Conservation (phyloP, 78 protist species). For the Blattamonas nauphoetae region DNA sequence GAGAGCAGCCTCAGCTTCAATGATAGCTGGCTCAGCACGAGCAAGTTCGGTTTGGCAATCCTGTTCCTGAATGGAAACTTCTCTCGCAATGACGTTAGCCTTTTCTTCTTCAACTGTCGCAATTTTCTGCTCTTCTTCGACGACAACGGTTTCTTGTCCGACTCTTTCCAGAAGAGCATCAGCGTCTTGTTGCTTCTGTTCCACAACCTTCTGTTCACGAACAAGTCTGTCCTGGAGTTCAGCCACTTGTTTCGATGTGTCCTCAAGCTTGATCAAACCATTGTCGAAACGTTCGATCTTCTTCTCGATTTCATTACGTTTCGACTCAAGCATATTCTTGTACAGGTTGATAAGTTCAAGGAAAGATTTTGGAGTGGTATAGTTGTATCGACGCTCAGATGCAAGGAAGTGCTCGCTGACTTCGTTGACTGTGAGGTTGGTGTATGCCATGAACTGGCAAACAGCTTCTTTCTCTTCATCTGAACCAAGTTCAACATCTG, state of each 20-base stretch:
- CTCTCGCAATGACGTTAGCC: constrained; percentile 18
- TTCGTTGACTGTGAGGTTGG: constrained; percentile 43
- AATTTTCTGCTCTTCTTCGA: constrained; percentile 24
- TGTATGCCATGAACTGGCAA: constrained; percentile 44
- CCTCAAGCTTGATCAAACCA: constrained; percentile 37
- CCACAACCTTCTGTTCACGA: constrained; percentile 34
- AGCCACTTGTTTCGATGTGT: constrained; percentile 15
- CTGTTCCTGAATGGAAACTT: constrained; percentile 7
- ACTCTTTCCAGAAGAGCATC: constrained; percentile 34
- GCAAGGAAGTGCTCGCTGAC: background rate
- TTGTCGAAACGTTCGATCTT: constrained; percentile 31
- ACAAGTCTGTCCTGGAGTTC: constrained; percentile 44
- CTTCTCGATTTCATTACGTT: constrained; percentile 19
- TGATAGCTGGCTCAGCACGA: constrained; percentile 60
- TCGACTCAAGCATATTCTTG: constrained; percentile 30
- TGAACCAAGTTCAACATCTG: constrained; percentile 32
- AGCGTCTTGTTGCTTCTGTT: constrained; percentile 29
- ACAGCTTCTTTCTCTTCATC: background rate
- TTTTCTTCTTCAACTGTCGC: constrained; percentile 43
- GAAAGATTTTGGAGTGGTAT: constrained; percentile 76
- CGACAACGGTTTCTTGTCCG: constrained; percentile 36
- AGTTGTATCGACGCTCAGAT: constrained; percentile 44
- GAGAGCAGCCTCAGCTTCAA: constrained; percentile 60
- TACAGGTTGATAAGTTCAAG: constrained; percentile 66
- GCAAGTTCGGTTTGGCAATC: constrained; percentile 44